Base-by-base conservation (phyloP, 495 filamentous ascomycete species). In the Penicillium cosmopolitanum region DNA sequence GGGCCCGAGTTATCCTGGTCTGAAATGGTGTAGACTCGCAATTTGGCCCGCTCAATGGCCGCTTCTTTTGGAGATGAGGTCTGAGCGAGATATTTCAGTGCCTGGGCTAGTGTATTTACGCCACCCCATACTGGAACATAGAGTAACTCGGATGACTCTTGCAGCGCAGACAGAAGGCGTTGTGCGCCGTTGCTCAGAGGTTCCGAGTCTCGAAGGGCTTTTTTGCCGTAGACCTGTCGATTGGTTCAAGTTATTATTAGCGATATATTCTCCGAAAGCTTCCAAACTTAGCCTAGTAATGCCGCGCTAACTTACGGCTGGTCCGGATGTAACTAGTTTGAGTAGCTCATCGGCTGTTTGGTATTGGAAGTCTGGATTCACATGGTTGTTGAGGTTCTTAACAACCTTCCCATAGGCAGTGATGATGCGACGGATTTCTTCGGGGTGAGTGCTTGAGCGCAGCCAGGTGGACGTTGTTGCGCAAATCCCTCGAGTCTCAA, bases 1-100 rank as follows among this genome's bases (percentile, higher is more conserved):
- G 66, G 51, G 9, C 71, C 76, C 0, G 74, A 73, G 57, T 82
- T 71, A 61, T 81, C 78, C 61, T 81, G 79, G 62, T 81, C 76
- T 9, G 75, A 77, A 55, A 81, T 77, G 43, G 77, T 61, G 53
- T 81, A 82, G 36, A 79, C 68, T 31, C 79, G 72, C 1, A 82
- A 64, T 36, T 69, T 71, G 6, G 69, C 58, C 4, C 65, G 59
- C 15, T 79, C 58, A 2, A 55, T n/a, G 10, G 46, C 46, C 10
- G 46, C 46, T 28, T 48, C 46, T 48, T 5, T 13, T 12, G 58
- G 25, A n/a, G 64, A 53, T 46, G 65, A 48, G 12, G 63, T 66
- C 11, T 55, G 38, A 25, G 68, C 56, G 57, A 78, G 59, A 18
- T 70, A 47, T 15, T 65, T 60, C 5, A 82, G 66, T 1, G 68